phyloP scores from a whole-genome alignment of 2,329 filamentous ascomycete genomes.

The Fusarium annulatum region DNA sequence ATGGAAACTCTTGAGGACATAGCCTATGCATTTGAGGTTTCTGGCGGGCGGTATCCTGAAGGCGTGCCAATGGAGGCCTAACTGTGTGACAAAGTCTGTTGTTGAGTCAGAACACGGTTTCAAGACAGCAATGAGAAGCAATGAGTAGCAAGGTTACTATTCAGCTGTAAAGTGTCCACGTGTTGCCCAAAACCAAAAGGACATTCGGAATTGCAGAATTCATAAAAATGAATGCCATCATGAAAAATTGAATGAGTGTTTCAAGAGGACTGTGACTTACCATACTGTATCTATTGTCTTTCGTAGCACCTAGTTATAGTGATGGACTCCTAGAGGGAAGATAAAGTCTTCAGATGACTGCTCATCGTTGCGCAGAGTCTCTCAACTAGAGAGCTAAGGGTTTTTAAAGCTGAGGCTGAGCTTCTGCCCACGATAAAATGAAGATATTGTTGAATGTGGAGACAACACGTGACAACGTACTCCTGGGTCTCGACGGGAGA shows the following conservation, averaged over 20 bases:
- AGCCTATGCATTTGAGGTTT: conserved; percentile 59
- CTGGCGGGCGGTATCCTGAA: conserved; percentile 62
- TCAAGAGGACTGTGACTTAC: conserved; percentile 26
- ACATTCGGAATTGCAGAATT: conserved; percentile 64
- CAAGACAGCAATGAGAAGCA: not conserved
- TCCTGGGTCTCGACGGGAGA: not conserved
- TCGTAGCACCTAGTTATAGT: not conserved
- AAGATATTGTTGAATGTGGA: conserved; percentile 16
- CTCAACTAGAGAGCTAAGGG: not conserved
- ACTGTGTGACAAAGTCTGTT: conserved; percentile 4
- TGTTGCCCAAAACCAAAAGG: conserved; percentile 36
- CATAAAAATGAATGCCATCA: conserved; percentile 55
- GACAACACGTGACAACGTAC: conserved; percentile 21
- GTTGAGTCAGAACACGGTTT: conserved; percentile 20
- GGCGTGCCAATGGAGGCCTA: conserved; percentile 52
- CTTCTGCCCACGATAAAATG: conserved; percentile 16
- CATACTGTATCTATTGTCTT: not conserved
- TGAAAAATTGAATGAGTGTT: conserved; percentile 21
- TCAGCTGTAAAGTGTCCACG: conserved; percentile 51
- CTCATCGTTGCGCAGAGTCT: not conserved
- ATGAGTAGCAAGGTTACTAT: conserved; percentile 11
- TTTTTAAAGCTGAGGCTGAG: not conserved
- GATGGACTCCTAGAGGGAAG: not conserved
- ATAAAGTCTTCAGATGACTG: not conserved
- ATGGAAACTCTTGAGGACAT: conserved; percentile 61